Evolutionary conservation across 495 filamentous ascomycete species (phyloP), one percentile per base, ranked within the genome.

Genomic region (Aspergillus conjunctus): DNA sequence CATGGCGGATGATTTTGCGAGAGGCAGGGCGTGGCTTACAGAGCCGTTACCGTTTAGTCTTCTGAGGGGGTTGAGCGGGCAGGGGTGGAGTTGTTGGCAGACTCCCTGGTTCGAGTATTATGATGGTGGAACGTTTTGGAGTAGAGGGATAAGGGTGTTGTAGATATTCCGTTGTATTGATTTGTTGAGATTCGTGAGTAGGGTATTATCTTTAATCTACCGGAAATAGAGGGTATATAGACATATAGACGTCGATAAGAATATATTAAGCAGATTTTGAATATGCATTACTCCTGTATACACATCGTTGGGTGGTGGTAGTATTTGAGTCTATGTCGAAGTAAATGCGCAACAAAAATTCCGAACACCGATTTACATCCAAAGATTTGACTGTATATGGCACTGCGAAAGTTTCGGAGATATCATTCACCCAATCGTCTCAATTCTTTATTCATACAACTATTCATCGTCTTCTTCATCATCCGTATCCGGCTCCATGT

Each of bases 11-110:
- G 89, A 92, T 54, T 84, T 91, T 66, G 73, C 80, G 0, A 71
- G 77, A 12, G 81, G 80, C 0, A 87, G 84, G 0, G 39, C 91
- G 8, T 91, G 85, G 84, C 58, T 90, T 17, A 84, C 79, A 60
- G 87, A 91, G 71, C 88, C 88, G 0, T 71, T 91, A n/a, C 89
- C 89, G 0, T 18, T 89, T 1, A 90, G 87, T 64, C 66, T 73
- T 4, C 48, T 87, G 11, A 73, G 87, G 41, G 79, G 77, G 10
- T 39, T 89, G 10, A 84, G 83, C 37, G 80, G 70, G 0, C 79
- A 84, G 54, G 78, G 81, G 4, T 84, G 80, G 75, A 85, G 80
- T 81, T 76, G 86, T 64, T 88, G 83, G 80, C 74, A 78, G 54
- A 66, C 73, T 49, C 53, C 76, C 37, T 83, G 83, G 60, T 68